A percentile compares a stretch with the other conserved stretches of the same genome.
phyloP scores from a whole-genome alignment of 768 basidiomycete species.

The Arthromyces matolae region DNA sequence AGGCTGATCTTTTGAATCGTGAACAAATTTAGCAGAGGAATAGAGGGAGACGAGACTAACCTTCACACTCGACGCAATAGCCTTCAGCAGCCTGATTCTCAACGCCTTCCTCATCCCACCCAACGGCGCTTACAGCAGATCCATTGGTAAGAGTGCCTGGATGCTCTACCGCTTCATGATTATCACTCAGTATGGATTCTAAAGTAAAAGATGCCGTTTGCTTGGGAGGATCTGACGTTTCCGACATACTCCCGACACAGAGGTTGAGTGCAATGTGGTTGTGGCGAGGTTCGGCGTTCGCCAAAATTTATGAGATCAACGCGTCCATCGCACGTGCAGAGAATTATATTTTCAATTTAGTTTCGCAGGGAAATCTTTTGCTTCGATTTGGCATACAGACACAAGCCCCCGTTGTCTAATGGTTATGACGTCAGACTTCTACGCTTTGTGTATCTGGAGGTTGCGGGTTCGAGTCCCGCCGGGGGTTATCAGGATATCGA shows the following conservation, averaged over 20 bases:
- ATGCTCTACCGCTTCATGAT: conserved; percentile 62
- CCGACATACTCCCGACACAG: conserved; percentile 7
- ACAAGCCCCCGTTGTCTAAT: conserved; percentile 79
- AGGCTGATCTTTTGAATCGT: conserved; percentile 62
- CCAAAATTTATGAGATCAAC: conserved; percentile 8
- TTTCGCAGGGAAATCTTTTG: no score
- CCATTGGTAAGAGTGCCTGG: conserved; percentile 33
- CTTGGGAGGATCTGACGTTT: conserved; percentile 6
- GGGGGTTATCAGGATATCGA: conserved; percentile 48
- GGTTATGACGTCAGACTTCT: conserved; percentile 92
- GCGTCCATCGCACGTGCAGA: conserved; percentile 15
- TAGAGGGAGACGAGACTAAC: conserved; percentile 32
- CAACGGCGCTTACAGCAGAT: conserved; percentile 38
- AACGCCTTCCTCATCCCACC: conserved; percentile 66
- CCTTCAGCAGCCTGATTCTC: conserved; percentile 52
- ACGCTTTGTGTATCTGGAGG: conserved; percentile 60
- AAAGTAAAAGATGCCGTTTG: conserved; percentile 46
- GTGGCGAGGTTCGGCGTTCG: not conserved
- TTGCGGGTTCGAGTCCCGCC: conserved; percentile 86
- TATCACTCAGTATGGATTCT: conserved; percentile 63
- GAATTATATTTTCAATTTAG: no score
- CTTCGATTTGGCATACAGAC: not conserved
- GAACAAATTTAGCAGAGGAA: not conserved
- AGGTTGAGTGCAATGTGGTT: conserved; percentile 9
- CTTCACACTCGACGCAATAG: conserved; percentile 84